Percentiles rank a stretch among this genome's conserved stretches.
These are phyloP conservation scores for Wallemia ichthyophaga DNA, from an alignment of 1,284 basidiomycete species.

Conservation along the genomic window DNA sequence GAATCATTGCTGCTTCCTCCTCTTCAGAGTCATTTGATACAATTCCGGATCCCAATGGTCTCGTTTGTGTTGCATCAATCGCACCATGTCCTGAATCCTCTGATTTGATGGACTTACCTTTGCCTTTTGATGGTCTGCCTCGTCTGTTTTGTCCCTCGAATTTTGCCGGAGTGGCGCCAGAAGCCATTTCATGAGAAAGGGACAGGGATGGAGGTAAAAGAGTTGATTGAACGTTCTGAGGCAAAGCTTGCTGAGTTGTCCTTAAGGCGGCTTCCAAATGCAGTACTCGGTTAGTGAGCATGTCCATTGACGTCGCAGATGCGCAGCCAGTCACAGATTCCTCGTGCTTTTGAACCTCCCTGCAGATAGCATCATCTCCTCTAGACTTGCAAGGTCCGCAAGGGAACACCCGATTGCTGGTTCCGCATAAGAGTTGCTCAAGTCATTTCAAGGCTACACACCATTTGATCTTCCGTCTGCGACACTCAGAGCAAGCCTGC, in stretches of 20 bases:
- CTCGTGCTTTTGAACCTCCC: not conserved
- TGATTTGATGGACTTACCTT: not conserved
- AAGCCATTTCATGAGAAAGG: not conserved
- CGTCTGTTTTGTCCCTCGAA: not conserved
- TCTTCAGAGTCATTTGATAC: not conserved
- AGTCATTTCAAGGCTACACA: not conserved
- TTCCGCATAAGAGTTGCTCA: not conserved
- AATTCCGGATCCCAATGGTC: not conserved
- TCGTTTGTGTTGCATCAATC: not conserved
- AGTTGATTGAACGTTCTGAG: not conserved
- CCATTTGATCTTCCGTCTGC: slow-evolving; percentile 1
- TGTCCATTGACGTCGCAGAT: not conserved
- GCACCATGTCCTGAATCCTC: not conserved
- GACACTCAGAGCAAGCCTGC: not conserved
- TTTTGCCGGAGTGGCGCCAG: not conserved
- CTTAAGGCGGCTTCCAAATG: slow-evolving; percentile 1
- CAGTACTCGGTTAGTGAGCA: not conserved
- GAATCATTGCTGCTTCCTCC: not conserved
- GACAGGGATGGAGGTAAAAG: not conserved
- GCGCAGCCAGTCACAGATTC: not conserved
- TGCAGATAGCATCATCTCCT: not conserved
- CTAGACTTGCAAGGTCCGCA: not conserved
- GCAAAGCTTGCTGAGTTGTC: not conserved
- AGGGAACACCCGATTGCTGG: not conserved
- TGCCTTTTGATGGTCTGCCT: not conserved